Evolutionary conservation across 2,329 filamentous ascomycete genomes (phyloP).

Genomic region (Arachnomyces sp.): DNA sequence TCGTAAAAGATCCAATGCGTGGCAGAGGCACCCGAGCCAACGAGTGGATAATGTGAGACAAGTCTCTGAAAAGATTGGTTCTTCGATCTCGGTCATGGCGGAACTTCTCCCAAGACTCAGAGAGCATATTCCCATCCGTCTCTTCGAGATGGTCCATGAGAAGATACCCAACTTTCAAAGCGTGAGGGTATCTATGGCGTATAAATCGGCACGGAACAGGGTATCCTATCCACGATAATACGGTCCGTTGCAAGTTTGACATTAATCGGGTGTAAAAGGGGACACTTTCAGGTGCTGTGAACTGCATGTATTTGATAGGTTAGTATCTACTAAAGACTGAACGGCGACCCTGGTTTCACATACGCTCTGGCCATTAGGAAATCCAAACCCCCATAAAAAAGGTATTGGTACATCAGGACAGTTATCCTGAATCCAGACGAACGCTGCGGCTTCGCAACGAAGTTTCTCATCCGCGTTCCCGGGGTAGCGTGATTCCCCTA

Average conservation of each 20-base stretch:
- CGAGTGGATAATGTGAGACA: slow-evolving; percentile 18
- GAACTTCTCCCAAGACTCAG: slow-evolving; percentile 19
- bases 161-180: slow-evolving; percentile 21
- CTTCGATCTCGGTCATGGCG: slow-evolving; percentile 6
- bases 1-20: slow-evolving; percentile 26
- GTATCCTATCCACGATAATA: slow-evolving; percentile 17
- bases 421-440: slow-evolving; percentile 31
- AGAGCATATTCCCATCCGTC: slow-evolving; percentile 20
- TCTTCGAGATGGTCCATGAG: slow-evolving; percentile 23
- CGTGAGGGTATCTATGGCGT: slow-evolving; percentile 7
- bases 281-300: slow-evolving; percentile 8
- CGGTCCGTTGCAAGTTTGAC: slow-evolving; percentile 16
- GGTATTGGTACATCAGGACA: slow-evolving; percentile 31
- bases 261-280: slow-evolving; percentile 14
- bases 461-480: slow-evolving; percentile 38
- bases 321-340: not conserved
- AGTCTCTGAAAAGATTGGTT: slow-evolving; percentile 15
- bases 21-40: slow-evolving; percentile 17
- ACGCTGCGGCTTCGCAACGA: slow-evolving; percentile 33
- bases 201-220: slow-evolving; percentile 19
- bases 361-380: slow-evolving; percentile 23
- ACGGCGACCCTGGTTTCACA: too few species aligned
- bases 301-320: slow-evolving; percentile 8
- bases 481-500: slow-evolving; percentile 29
- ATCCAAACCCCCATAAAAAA: slow-evolving; percentile 26